Evolutionary conservation across 2,329 filamentous ascomycete species (phyloP).

Genomic region (Fonsecaea pedrosoi): DNA sequence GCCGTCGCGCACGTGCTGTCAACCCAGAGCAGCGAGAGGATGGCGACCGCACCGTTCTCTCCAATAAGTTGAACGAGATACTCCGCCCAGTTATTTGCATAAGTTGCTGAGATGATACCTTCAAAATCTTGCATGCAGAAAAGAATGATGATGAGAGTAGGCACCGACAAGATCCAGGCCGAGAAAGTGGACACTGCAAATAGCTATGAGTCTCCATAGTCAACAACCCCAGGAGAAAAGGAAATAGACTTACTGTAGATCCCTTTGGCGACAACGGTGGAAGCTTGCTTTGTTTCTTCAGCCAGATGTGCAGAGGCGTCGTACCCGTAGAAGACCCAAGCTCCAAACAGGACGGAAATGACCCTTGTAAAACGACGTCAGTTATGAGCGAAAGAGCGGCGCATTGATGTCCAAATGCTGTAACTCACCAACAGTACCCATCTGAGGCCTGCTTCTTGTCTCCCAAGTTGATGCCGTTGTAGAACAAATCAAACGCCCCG

Average conservation of each 20-base stretch:
- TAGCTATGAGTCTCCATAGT: neutral
- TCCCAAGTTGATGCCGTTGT: conserved; percentile 50
- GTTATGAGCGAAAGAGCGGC: neutral
- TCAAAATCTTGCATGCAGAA: conserved; percentile 53
- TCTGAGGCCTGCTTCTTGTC: conserved; percentile 46
- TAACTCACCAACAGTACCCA: conserved; percentile 46
- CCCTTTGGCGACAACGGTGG: conserved; percentile 47
- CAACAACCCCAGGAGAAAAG: neutral
- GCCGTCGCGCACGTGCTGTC: conserved; percentile 50
- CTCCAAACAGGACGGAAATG: conserved; percentile 47
- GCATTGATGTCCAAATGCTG: neutral
- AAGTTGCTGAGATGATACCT: conserved; percentile 46
- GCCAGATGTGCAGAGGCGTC: conserved; percentile 45
- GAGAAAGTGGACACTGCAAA: conserved; percentile 44
- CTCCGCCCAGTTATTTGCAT: conserved; percentile 51
- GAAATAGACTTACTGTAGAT: conserved; percentile 43
- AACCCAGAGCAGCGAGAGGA: conserved; percentile 48
- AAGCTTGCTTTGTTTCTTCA: conserved; percentile 50
- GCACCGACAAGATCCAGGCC: conserved; percentile 48
- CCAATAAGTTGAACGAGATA: conserved; percentile 50
- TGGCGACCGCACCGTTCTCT: conserved; percentile 45
- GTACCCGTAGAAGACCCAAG: conserved; percentile 47
- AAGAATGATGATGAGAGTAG: conserved; percentile 49
- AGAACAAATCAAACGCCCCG: conserved; percentile 47
- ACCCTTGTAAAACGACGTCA: conserved; percentile 29